These are phyloP conservation scores for Talaromyces albobiverticillius DNA, from an alignment of 2,329 filamentous ascomycete genomes.

Conservation along the genomic window DNA sequence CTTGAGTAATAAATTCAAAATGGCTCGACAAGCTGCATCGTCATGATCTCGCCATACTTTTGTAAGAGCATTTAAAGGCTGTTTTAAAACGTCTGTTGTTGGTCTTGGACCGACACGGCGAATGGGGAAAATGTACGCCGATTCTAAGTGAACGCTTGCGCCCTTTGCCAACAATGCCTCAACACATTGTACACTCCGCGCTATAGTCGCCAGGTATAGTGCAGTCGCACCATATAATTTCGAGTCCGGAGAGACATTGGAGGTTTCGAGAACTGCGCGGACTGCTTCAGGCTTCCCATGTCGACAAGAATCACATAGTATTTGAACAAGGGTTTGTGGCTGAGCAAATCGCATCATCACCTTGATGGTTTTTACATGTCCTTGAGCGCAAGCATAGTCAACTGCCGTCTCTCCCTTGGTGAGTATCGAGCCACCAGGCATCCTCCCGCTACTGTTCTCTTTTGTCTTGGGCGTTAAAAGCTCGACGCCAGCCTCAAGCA, in stretches of 20 bases:
- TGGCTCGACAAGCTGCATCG: not conserved
- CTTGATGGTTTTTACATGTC: not conserved
- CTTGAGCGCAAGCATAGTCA: not conserved
- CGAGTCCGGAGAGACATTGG: not conserved
- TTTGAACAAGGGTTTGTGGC: not conserved
- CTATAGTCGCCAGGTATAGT: not conserved
- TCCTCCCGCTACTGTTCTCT: not conserved
- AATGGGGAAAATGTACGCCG: not conserved
- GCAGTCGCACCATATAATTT: not conserved
- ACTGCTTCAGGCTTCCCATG: not conserved
- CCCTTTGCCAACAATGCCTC: not conserved
- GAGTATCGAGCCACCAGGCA: not conserved
- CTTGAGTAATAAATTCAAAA: not conserved
- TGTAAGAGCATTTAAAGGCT: not conserved
- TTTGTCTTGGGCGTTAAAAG: not conserved
- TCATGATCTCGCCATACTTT: not conserved
- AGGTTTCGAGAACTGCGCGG: not conserved
- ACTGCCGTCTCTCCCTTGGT: not conserved
- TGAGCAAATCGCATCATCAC: not conserved
- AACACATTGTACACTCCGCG: not conserved
- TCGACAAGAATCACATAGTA: not conserved
- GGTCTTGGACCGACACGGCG: not conserved
- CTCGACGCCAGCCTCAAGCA: slow-evolving; percentile 18
- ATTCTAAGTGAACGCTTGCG: not conserved
- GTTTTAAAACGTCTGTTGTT: not conserved